Conservation (phyloP, 371 early-diverging fungal species). For the Mucor racemosus region DNA sequence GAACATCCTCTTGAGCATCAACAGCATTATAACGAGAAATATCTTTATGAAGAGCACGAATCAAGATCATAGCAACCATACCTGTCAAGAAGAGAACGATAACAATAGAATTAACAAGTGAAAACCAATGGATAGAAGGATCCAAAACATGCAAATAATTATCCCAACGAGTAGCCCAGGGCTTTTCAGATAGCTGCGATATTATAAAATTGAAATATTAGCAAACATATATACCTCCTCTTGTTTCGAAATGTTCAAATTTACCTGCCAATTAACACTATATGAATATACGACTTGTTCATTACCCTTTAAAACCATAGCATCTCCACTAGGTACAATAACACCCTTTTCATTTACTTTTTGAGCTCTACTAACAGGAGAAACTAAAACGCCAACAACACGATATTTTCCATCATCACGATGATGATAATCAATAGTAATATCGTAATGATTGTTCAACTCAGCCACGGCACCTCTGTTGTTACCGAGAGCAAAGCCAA, state of each 20-base stretch:
- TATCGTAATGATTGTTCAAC: slow-evolving; percentile 88
- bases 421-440: slow-evolving; percentile 84
- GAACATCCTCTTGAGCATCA: slow-evolving; percentile 83
- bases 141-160: slow-evolving; percentile 82
- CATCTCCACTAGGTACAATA: slow-evolving; percentile 39
- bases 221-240: neutral
- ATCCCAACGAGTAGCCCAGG: slow-evolving; percentile 97
- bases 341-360: slow-evolving; percentile 43
- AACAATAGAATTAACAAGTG: slow-evolving; percentile 27
- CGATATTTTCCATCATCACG: slow-evolving; percentile 65
- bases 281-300: slow-evolving; percentile 80
- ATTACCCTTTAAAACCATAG: slow-evolving; percentile 54
- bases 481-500: slow-evolving; percentile 81
- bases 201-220: too few relatives aligned
- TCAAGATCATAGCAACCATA: slow-evolving; percentile 84
- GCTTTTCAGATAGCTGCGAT: slow-evolving; percentile 56
- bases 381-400: slow-evolving; percentile 89
- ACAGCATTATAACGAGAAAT: slow-evolving; percentile 77
- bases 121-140: slow-evolving; percentile 78
- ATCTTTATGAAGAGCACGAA: slow-evolving; percentile 89
- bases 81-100: slow-evolving; percentile 76
- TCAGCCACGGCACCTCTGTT: slow-evolving; percentile 5
- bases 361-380: slow-evolving; percentile 61
- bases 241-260: neutral
- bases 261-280: slow-evolving; percentile 82